Conservation (phyloP, 352 stramenopile genomes). For the Globisporangium spiculum region DNA sequence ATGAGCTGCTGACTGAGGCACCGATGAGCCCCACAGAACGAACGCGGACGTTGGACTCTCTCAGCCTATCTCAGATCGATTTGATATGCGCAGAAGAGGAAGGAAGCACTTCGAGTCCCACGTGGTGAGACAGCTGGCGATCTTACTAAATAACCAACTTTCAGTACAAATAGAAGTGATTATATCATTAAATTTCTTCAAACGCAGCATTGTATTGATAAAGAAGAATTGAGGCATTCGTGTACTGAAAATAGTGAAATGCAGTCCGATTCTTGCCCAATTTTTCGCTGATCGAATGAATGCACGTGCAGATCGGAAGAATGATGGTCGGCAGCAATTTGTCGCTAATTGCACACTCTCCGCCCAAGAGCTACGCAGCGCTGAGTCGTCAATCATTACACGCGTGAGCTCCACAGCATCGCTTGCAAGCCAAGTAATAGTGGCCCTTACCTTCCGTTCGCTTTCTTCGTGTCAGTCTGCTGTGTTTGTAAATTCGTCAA, state of each 20-base stretch:
- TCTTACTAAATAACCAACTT: not conserved
- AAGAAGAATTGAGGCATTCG: no score
- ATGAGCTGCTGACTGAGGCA: not conserved
- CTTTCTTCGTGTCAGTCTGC: not conserved
- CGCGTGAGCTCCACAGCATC: not conserved
- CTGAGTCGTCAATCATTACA: not conserved
- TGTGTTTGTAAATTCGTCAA: not conserved
- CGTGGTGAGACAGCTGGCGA: not conserved
- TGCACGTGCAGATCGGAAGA: not conserved
- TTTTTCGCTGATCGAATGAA: not conserved
- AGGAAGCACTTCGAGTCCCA: not conserved
- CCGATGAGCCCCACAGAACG: not conserved
- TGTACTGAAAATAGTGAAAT: not conserved
- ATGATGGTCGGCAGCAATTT: not conserved
- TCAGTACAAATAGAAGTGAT: not conserved
- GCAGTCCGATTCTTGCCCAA: not conserved
- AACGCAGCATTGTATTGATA: not conserved
- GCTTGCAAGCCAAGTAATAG: not conserved
- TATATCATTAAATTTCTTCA: not conserved
- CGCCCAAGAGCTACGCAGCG: not conserved
- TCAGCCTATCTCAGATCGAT: not conserved
- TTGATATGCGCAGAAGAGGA: not conserved
- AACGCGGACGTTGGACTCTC: not conserved
- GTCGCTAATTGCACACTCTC: not conserved
- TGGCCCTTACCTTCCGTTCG: not conserved